phyloP scores from a whole-genome alignment of 768 basidiomycete genomes.

The Bullera alba region DNA sequence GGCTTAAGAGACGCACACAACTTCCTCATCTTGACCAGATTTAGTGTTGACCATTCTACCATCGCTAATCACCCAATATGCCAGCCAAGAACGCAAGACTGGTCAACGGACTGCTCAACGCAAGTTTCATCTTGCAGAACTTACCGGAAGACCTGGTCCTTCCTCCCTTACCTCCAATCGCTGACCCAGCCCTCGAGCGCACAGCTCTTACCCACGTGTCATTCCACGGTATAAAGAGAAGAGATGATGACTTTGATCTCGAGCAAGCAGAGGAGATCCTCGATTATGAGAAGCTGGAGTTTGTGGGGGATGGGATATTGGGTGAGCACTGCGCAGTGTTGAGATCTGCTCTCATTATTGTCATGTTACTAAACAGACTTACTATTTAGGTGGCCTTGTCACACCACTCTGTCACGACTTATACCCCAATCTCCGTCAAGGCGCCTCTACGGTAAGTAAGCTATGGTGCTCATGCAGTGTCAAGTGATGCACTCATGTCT shows the following conservation, averaged over 20 bases:
- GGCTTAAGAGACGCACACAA: no score
- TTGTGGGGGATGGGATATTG: slow-evolving; percentile 31
- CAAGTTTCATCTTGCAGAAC: slow-evolving; percentile 1
- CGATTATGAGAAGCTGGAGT: slow-evolving; percentile 38
- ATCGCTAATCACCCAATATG: no score
- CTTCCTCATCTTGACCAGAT: no score
- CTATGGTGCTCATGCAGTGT: not conserved
- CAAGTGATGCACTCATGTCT: not conserved
- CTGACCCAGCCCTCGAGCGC: slow-evolving; percentile 5
- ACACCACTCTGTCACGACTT: slow-evolving; percentile 22
- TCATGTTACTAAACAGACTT: not conserved
- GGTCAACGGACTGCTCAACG: no score
- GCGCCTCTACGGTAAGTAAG: slow-evolving; percentile 23
- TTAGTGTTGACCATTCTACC: no score
- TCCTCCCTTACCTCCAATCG: slow-evolving; percentile 24
- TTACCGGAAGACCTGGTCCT: slow-evolving; percentile 5
- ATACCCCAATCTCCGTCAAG: slow-evolving; percentile 22
- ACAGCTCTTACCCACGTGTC: slow-evolving; percentile 19
- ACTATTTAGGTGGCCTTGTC: not conserved
- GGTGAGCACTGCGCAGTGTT: slow-evolving; percentile 14
- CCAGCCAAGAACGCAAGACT: no score
- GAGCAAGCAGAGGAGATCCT: not conserved
- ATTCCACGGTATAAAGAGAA: not conserved
- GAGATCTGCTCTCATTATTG: not conserved
- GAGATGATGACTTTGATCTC: slow-evolving; percentile 5